Evolutionary conservation across 78 protist genomes (phyloP), one percentile per base, ranked within the genome.

Genomic region (Dictyostelium purpureum): DNA sequence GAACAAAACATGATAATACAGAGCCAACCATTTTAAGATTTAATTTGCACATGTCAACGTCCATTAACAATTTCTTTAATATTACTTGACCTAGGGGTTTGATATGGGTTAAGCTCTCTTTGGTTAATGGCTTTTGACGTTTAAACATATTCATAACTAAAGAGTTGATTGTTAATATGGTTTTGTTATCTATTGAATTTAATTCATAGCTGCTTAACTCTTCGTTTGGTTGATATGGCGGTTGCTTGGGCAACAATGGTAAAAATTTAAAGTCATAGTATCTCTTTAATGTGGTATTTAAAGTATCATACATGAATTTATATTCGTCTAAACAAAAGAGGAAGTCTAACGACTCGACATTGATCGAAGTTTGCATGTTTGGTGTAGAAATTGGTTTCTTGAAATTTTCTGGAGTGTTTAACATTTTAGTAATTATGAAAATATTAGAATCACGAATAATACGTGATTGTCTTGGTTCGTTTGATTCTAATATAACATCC

Each of bases 241-340:
- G 12, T 47, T 10, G 52, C 26, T 33, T 63, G 12, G 71, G 71
- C 1, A 69, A 49, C 12, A 67, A 82, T 10, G 92, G 92, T 33
- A 79, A 79, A 63, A 21, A 73, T 12, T 73, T 70, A 51, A 47
- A 85, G 21, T 66, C 78, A 59, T 85, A 85, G n/a, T 85, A 85
- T 31, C 82, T 54, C 67, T 73, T 51, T 28, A 73, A 40, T 16
- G 75, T 74, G 1, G 1, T 26, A 45, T 85, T 85, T 33, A 73
- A 52, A 12, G 54, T 73, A 45, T 85, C 69, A 63, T 85, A 85
- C 67, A 85, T 33, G 56, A 73, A 59, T n/a, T 24, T 21, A 70
- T 82, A 82, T 59, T 82, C 71, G 3, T 54, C 49, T 10, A 59
- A 31, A n/a, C 51, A 26, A 31, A 80, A 80, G 47, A 45, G 11